phyloP scores from a whole-genome alignment of 192 early-diverging fungal genomes.

The Coemansia sp. region DNA sequence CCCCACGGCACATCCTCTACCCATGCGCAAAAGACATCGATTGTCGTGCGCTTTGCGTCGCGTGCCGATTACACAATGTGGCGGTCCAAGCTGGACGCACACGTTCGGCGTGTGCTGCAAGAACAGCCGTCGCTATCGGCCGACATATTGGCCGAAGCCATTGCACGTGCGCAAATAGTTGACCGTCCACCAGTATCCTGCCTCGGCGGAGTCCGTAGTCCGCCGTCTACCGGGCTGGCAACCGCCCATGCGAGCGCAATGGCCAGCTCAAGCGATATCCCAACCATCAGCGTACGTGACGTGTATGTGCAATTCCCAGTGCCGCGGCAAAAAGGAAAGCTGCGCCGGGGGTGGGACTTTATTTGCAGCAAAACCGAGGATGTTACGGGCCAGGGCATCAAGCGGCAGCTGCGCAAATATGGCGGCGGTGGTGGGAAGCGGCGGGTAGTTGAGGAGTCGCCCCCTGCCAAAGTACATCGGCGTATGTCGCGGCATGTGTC shows the following conservation, averaged over 20 bases:
- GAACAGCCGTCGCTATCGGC: conserved; percentile 34
- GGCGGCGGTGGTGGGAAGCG: conserved; percentile 51
- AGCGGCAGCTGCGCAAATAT: conserved; percentile 50
- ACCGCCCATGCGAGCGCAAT: conserved; percentile 13
- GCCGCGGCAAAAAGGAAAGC: conserved; percentile 34
- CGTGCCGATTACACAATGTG: conserved; percentile 39
- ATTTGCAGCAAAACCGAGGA: conserved; percentile 54
- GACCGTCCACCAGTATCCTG: conserved; percentile 19
- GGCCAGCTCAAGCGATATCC: conserved; percentile 32
- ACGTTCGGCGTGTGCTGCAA: conserved; percentile 32
- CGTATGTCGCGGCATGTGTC: conserved; percentile 11
- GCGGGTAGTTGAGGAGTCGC: conserved; percentile 31
- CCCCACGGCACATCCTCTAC: neutral
- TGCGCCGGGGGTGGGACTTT: conserved; percentile 52
- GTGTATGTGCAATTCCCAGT: conserved; percentile 47
- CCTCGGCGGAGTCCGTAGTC: conserved; percentile 28
- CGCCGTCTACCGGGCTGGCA: conserved; percentile 27
- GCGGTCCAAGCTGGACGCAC: conserved; percentile 39
- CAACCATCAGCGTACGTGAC: conserved; percentile 51
- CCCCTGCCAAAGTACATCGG: conserved; percentile 5
- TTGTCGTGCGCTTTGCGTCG: conserved; percentile 40
- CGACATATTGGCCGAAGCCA: conserved; percentile 40
- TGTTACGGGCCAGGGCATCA: conserved; percentile 43
- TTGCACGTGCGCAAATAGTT: conserved; percentile 39
- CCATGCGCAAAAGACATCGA: conserved; percentile 19